Percentiles rank a stretch among this genome's conserved stretches.
These are phyloP conservation scores for Platanthera guangdongensis DNA, from an alignment of 106 monocot genomes.

Conservation along the genomic window DNA sequence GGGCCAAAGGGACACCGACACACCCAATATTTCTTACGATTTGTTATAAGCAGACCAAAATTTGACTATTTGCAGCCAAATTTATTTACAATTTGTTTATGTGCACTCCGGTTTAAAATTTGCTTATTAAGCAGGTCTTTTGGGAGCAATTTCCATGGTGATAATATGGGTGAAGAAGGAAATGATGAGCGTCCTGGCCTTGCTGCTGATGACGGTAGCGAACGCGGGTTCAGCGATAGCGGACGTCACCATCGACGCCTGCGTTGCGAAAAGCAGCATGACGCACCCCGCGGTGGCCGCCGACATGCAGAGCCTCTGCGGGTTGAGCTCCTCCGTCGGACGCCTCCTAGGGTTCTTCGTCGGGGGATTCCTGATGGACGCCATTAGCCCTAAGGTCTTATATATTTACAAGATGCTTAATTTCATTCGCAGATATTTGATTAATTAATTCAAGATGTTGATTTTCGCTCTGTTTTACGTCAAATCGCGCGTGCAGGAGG, in stretches of 20 bases:
- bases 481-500: slow-evolving; percentile 13
- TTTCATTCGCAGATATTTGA: neutral
- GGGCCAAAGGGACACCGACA: too few species aligned
- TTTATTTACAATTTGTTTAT: too few species aligned
- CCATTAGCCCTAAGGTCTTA: slow-evolving; percentile 59
- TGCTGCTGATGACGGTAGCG: slow-evolving; percentile 38
- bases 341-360: slow-evolving; percentile 60
- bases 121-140: slow-evolving; percentile 22
- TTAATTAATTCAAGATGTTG: neutral
- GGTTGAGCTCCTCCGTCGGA: slow-evolving; percentile 62
- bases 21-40: too few species aligned
- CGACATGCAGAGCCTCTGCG: slow-evolving; percentile 83
- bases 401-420: neutral
- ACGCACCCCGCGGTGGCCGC: slow-evolving; percentile 53
- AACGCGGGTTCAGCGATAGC: slow-evolving; percentile 63
- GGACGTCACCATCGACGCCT: slow-evolving; percentile 80
- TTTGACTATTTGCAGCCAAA: too few species aligned
- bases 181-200: slow-evolving; percentile 25
- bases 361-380: slow-evolving; percentile 61
- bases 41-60: too few species aligned
- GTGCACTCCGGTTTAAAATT: too few species aligned
- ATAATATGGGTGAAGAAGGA: slow-evolving; percentile 32
- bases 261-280: slow-evolving; percentile 60
- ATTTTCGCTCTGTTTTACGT: neutral
- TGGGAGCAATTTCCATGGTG: slow-evolving; percentile 57